Evolutionary conservation across 139 green algal genomes (phyloP), one percentile per base, ranked within the genome.

Genomic region (Micromonas commoda): DNA sequence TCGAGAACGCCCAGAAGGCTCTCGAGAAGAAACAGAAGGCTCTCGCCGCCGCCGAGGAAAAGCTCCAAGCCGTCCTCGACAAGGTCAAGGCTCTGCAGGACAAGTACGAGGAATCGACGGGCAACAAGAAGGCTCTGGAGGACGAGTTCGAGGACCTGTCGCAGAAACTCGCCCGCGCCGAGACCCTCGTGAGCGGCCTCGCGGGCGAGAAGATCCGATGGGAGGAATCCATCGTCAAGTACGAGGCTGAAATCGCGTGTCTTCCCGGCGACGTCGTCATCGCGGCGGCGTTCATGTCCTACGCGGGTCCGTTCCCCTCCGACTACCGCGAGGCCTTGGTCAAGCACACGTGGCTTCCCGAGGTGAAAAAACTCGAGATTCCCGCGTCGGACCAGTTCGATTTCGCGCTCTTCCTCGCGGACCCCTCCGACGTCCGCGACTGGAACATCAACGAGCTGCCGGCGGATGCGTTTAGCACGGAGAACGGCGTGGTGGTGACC

Each of bases 361-460:
- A 90, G 77, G 81, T 93, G 66, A 84, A 84, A 67, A 72, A 85
- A 26, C 82, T 91, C 0, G 68, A 64, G 54, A 90, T 94, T 77
- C 88, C 87, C n/a, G 82, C 82, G n/a, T 86, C 81, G 1, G 79
- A 83, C 38, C 45, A 77, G 57, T 94, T 92, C 82, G 85, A 91
- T 73, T 94, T 94, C 63, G 82, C 84, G 37, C 61, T 87, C 28
- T 94, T 94, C 86, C 77, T 92, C 68, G 90, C 90, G 24, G 85
- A 92, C 82, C 88, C 90, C 3, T 85, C 82, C 19, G 85, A 91
- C 72, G 88, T 94, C 65, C 82, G 90, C 51, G 90, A 94, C 84
- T 94, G 90, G 90, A 92, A 94, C 82, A 92, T 94, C 78, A 85
- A 91, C 79, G 90, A 87, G 3, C 87, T 94, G 64, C 90, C 90